Evolutionary conservation across 768 basidiomycete species (phyloP).

Genomic region (Pleurotus pulmonarius): DNA sequence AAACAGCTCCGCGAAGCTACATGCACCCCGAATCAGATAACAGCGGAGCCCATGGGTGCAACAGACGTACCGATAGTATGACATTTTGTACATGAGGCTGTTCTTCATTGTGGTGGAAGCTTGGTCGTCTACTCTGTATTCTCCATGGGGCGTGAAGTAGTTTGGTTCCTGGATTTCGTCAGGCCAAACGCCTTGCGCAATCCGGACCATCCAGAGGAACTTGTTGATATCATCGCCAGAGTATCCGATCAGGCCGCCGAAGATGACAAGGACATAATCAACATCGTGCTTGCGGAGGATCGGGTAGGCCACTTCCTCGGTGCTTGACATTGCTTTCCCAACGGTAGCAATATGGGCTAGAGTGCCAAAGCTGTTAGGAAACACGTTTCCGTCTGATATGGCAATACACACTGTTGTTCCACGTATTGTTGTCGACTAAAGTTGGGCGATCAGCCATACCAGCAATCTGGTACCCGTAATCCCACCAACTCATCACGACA

Average conservation of each 20-base stretch:
- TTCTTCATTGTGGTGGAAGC: constrained; percentile 90
- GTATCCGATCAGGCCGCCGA: constrained; percentile 94
- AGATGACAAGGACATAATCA: constrained; percentile 95
- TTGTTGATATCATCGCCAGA: constrained; percentile 99
- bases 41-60: neutral
- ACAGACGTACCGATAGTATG: constrained; percentile 74
- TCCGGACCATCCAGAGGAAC: constrained; percentile 98
- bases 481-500: constrained; percentile 99
- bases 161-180: constrained; percentile 95
- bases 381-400: neutral
- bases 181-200: constrained; percentile 95
- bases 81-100: constrained; percentile 99
- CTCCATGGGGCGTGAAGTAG: constrained; percentile 90
- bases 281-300: constrained; percentile 97
- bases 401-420: constrained; percentile 89
- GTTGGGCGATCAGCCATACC: constrained; percentile 98
- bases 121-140: constrained; percentile 86
- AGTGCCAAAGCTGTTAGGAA: neutral
- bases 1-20: constrained; percentile 83
- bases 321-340: constrained; percentile 95
- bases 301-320: constrained; percentile 95
- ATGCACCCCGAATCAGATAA: constrained; percentile 6
- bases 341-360: constrained; percentile 97
- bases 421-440: constrained; percentile 97
- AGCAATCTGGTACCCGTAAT: constrained; percentile 99